Percentiles rank a stretch among this genome's conserved stretches.
Evolutionary conservation across 176 grass and related monocot species (phyloP).

Genomic region (Saccharum spontaneum): DNA sequence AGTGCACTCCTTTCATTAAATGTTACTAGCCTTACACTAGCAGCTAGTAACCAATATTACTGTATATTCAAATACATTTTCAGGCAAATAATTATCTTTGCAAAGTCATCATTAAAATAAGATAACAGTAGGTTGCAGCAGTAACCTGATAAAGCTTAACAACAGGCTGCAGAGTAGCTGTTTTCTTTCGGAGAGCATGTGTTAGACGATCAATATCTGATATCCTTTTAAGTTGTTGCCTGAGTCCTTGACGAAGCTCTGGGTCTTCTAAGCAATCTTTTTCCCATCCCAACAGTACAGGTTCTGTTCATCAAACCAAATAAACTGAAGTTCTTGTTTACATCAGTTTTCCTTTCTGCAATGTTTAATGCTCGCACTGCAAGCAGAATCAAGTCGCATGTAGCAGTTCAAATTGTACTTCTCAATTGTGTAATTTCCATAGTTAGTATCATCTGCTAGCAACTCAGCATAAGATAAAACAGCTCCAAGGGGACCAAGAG

Average conservation of each 20-base stretch:
- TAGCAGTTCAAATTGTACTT: slow-evolving; percentile 81
- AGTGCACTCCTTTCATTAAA: neutral
- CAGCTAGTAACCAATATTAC: slow-evolving; percentile 5
- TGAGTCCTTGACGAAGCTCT: slow-evolving; percentile 78
- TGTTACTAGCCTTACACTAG: slow-evolving; percentile 10
- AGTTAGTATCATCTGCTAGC: slow-evolving; percentile 85
- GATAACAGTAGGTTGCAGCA: slow-evolving; percentile 18
- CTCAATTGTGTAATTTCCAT: slow-evolving; percentile 81
- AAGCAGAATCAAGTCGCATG: slow-evolving; percentile 94
- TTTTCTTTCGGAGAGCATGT: slow-evolving; percentile 64
- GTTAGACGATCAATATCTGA: slow-evolving; percentile 77
- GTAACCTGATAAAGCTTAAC: slow-evolving; percentile 93
- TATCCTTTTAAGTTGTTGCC: slow-evolving; percentile 83
- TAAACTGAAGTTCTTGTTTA: slow-evolving; percentile 98
- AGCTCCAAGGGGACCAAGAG: slow-evolving; percentile 78
- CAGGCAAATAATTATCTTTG: slow-evolving; percentile 25
- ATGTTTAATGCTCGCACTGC: slow-evolving; percentile 87
- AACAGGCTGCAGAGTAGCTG: slow-evolving; percentile 78
- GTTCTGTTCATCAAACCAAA: slow-evolving; percentile 98
- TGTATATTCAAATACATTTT: slow-evolving; percentile 23
- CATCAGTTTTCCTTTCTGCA: slow-evolving; percentile 83
- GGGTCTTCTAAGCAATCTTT: slow-evolving; percentile 81
- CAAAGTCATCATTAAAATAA: slow-evolving; percentile 16
- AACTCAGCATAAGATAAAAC: slow-evolving; percentile 81
- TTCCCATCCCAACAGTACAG: slow-evolving; percentile 97